Percentiles rank a stretch among this genome's conserved stretches.
Evolutionary conservation across 805 yeast species (phyloP).

Genomic region (Brettanomyces sp.): DNA sequence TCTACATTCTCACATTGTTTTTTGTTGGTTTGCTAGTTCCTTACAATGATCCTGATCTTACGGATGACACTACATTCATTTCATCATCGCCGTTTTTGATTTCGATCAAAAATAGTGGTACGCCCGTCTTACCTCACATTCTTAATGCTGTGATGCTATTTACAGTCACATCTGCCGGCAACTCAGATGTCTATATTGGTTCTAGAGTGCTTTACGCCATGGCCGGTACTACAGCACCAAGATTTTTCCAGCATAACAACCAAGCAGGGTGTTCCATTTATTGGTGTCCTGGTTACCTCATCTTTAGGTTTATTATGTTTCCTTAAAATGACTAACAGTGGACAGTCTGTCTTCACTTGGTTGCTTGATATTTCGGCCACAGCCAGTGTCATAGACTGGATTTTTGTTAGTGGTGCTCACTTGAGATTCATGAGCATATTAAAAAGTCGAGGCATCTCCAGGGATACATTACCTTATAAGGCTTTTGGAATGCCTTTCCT

Average conservation of each 20-base stretch:
- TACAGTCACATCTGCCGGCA: conserved; percentile 69
- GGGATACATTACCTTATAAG: conserved; percentile 67
- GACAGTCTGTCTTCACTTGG: conserved; percentile 58
- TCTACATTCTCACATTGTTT: conserved; percentile 55
- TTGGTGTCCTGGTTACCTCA: conserved; percentile 46
- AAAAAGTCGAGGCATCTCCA: conserved; percentile 48
- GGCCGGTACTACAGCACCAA: conserved; percentile 40
- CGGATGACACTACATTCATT: conserved; percentile 28
- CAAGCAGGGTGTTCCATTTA: conserved; percentile 50
- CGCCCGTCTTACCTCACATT: conserved; percentile 53
- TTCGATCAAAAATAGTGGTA: conserved; percentile 61
- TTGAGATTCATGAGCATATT: conserved; percentile 60
- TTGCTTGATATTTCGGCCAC: conserved; percentile 62
- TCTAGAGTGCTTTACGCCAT: conserved; percentile 24
- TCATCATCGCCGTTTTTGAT: conserved; percentile 63
- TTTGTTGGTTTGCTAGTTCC: conserved; percentile 66
- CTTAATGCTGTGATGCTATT: conserved; percentile 60
- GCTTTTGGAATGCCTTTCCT: conserved; percentile 58
- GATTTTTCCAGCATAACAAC: conserved; percentile 35
- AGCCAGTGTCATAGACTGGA: conserved; percentile 67
- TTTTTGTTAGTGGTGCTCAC: conserved; percentile 51
- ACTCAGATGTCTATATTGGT: conserved; percentile 63
- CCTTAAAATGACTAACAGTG: conserved; percentile 42
- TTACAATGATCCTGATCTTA: conserved; percentile 46
- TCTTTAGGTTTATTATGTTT: conserved; percentile 55